Evolutionary conservation across 176 grass and related monocot genomes (phyloP).

Genomic region (Olyra latifolia): DNA sequence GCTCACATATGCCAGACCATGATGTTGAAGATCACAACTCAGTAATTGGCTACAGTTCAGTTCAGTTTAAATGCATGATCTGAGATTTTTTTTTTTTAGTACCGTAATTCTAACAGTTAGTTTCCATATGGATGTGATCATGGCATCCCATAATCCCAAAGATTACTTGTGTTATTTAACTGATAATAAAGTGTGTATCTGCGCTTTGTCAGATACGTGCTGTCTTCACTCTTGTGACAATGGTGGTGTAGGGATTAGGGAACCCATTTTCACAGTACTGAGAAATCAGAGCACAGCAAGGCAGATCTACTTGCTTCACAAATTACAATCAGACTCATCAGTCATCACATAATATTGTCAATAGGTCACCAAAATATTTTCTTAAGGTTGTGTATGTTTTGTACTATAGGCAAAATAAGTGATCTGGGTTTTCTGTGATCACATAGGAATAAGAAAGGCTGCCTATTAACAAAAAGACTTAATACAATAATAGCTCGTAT

Average conservation of each 20-base stretch:
- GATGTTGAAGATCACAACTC: neutral
- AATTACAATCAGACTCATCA: slow-evolving; percentile 1
- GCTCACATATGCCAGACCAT: neutral
- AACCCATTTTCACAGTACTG: neutral
- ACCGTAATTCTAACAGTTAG: slow-evolving; percentile 9
- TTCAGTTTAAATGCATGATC: neutral
- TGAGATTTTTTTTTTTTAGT: neutral
- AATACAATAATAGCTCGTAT: neutral
- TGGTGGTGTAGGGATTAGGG: neutral
- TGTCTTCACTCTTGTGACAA: neutral
- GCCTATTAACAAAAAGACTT: neutral
- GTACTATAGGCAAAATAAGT: neutral
- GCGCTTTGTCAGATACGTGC: neutral
- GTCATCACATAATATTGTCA: neutral
- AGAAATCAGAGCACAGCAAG: slow-evolving; percentile 7
- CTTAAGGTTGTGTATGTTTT: neutral
- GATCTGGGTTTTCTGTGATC: neutral
- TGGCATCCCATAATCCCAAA: neutral
- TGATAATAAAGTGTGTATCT: neutral
- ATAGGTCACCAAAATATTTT: neutral
- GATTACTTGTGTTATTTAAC: neutral
- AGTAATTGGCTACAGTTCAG: neutral
- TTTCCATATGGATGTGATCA: neutral
- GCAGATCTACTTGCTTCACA: neutral
- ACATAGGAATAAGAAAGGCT: neutral